These are phyloP conservation scores for Leptodontidium sp. DNA, from an alignment of 2,329 filamentous ascomycete species.

Conservation along the genomic window DNA sequence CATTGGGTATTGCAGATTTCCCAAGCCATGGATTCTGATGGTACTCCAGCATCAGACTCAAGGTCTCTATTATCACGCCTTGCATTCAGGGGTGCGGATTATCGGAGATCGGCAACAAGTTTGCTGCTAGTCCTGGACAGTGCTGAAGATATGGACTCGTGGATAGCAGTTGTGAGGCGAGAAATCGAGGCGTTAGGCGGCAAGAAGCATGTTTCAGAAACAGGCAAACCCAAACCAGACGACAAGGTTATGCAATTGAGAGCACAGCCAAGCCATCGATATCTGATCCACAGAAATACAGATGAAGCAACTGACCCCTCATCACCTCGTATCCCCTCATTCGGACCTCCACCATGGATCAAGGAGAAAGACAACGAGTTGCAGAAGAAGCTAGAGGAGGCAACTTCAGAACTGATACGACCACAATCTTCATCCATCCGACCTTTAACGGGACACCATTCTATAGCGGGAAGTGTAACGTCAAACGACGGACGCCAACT, in stretches of 20 bases:
- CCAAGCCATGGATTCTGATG: slow-evolving; percentile 68
- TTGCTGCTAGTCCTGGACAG: slow-evolving; percentile 77
- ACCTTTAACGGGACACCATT: slow-evolving; percentile 57
- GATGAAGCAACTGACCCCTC: slow-evolving; percentile 37
- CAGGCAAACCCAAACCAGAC: slow-evolving; percentile 59
- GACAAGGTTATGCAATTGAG: slow-evolving; percentile 45
- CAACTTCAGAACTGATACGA: slow-evolving; percentile 26
- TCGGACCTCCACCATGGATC: slow-evolving; percentile 34
- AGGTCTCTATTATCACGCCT: slow-evolving; percentile 72
- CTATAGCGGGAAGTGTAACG: slow-evolving; percentile 62
- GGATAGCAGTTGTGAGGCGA: slow-evolving; percentile 73
- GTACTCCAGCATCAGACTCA: slow-evolving; percentile 57
- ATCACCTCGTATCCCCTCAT: slow-evolving; percentile 34
- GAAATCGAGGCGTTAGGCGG: slow-evolving; percentile 77
- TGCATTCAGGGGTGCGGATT: slow-evolving; percentile 64
- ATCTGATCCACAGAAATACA: slow-evolving; percentile 38
- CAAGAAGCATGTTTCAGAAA: slow-evolving; percentile 68
- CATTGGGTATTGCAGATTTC: slow-evolving; percentile 84
- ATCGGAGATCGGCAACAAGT: slow-evolving; percentile 63
- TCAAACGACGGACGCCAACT: slow-evolving; percentile 67
- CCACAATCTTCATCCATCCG: slow-evolving; percentile 24
- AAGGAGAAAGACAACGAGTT: slow-evolving; percentile 33
- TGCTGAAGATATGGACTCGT: slow-evolving; percentile 78
- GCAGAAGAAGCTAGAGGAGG: slow-evolving; percentile 32
- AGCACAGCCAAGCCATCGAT: slow-evolving; percentile 42